Evolutionary conservation across 805 yeast species (phyloP), one percentile per base, ranked within the genome.

Genomic region (Zygosaccharomyces kombuchaensis): DNA sequence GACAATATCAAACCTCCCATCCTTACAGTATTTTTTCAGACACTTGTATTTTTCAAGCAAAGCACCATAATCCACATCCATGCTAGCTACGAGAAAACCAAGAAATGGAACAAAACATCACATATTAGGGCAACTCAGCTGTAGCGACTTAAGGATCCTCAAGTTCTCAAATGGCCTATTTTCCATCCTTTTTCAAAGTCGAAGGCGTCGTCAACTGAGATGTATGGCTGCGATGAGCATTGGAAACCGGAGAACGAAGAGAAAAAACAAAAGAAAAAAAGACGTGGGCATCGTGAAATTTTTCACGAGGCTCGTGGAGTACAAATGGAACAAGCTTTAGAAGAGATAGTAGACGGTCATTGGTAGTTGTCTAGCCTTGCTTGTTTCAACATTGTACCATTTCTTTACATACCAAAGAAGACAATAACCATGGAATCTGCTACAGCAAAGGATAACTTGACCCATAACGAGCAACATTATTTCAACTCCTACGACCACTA

Each of bases 401-500:
- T 29, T 29, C n/a, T 9, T n/a, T 29, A 29, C 12, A 29, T 29
- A 29, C 3, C 3, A n/a, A 29, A 29, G 32, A 29, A 29, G 32
- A 6, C n/a, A 29, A 29, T n/a, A 38, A 22, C 31, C 21, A 38
- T 38, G 41, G 43, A 59, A 4, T 80, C 82, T 41, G 91, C 91
- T 42, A 85, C 91, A 5, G 84, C 81, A 52, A 82, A 82, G 59
- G 60, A 71, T 27, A 47, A 71, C n/a, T 71, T 85, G 56, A 80
- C 88, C 22, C 79, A 80, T 64, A 68, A 78, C 38, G 98, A 91
- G 63, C 95, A 89, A 70, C 98, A 91, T 68, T 93, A 93, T 70
- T 93, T 93, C 72, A 77, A 82, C 43, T 91, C 98, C 2, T 93
- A 93, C 62, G 97, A 91, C 66, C 98, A 93, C 65, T 89, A 88